phyloP scores from a whole-genome alignment of 202 grass and related monocot genomes.

The Cymbopogon flexuosus region DNA sequence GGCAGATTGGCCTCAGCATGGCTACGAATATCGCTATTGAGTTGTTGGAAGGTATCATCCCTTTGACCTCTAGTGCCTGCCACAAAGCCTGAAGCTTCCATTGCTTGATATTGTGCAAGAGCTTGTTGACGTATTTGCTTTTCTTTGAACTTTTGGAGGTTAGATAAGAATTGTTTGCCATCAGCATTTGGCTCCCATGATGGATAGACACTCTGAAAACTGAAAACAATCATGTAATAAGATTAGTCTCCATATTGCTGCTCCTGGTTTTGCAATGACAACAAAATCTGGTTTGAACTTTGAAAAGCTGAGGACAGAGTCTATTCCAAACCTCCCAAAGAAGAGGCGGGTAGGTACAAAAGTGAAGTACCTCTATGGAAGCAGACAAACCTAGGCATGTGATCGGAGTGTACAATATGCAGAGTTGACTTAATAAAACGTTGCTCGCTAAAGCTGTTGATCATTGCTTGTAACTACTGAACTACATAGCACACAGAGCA shows the following conservation, averaged over 20 bases:
- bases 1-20: conserved; percentile 14
- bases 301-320: neutral
- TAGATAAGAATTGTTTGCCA: conserved; percentile 66
- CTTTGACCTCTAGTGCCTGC: conserved; percentile 38
- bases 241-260: conserved; percentile 17
- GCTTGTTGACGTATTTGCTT: conserved; percentile 43
- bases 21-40: conserved; percentile 31
- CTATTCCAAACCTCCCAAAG: neutral
- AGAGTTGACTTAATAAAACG: neutral
- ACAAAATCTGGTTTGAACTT: neutral
- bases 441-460: neutral
- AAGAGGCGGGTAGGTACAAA: neutral
- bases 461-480: neutral
- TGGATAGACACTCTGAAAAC: conserved; percentile 85
- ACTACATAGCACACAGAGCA: neutral
- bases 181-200: conserved; percentile 60
- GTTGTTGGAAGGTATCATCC: conserved; percentile 37
- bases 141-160: conserved; percentile 82
- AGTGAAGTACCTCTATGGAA: neutral
- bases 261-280: neutral
- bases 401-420: neutral
- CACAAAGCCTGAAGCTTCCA: conserved; percentile 50
- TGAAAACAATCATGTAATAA: conserved; percentile 39
- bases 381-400: neutral
- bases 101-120: conserved; percentile 48